Evolutionary conservation across 208 protist genomes (phyloP).

Genomic region (Entamoeba histolytica): DNA sequence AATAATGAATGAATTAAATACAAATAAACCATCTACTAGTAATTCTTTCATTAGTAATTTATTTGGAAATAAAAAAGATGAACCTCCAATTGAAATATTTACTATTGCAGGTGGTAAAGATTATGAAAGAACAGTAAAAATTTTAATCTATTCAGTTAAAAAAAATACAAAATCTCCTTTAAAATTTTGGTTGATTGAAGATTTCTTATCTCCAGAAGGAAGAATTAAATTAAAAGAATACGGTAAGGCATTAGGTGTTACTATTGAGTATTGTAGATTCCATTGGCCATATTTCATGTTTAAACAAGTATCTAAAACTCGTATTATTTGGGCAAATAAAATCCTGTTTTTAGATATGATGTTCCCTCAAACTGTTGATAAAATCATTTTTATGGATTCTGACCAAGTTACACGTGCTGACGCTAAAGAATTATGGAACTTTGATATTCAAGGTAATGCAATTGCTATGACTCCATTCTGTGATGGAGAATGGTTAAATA

Average conservation of each 20-base stretch:
- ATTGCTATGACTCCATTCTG: slow-evolving; percentile 24
- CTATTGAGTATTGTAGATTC: slow-evolving; percentile 78
- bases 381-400: slow-evolving; percentile 89
- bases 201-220: slow-evolving; percentile 82
- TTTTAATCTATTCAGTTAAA: slow-evolving; percentile 87
- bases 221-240: slow-evolving; percentile 53
- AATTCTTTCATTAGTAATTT: not conserved
- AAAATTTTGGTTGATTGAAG: slow-evolving; percentile 94
- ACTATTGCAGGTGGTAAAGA: slow-evolving; percentile 81
- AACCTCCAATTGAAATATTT: slow-evolving; percentile 83
- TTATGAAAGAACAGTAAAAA: slow-evolving; percentile 89
- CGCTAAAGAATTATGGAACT: slow-evolving; percentile 72
- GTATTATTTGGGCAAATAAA: slow-evolving; percentile 95
- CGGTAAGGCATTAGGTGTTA: slow-evolving; percentile 62
- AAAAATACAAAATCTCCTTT: slow-evolving; percentile 55
- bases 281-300: slow-evolving; percentile 85
- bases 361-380: slow-evolving; percentile 69
- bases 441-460: slow-evolving; percentile 57
- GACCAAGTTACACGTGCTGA: slow-evolving; percentile 75
- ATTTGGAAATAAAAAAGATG: not conserved
- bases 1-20: not conserved
- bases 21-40: not conserved
- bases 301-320: slow-evolving; percentile 77
- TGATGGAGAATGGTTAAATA: not conserved
- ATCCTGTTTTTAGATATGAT: slow-evolving; percentile 96